Evolutionary conservation across 2,329 filamentous ascomycete genomes (phyloP).

Genomic region (Tolypocladium guangdongense): DNA sequence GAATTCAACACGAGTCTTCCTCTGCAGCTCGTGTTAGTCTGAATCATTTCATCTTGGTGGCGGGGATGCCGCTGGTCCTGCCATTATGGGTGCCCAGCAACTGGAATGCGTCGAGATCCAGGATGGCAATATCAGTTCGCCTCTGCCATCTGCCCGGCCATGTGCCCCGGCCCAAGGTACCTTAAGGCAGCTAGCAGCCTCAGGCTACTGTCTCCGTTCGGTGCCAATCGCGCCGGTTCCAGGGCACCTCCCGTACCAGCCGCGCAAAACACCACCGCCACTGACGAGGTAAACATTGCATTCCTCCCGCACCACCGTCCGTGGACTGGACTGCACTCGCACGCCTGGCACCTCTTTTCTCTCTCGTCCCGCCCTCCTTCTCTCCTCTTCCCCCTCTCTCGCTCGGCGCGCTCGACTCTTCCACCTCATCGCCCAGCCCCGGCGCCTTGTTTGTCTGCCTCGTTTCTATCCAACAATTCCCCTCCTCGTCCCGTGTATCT

Average conservation of each 20-base stretch:
- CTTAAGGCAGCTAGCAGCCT: no score
- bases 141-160: background rate
- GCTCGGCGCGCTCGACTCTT: slow-evolving; percentile 1
- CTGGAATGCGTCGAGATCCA: slow-evolving; percentile 19
- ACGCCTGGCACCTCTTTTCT: background rate
- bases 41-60: background rate
- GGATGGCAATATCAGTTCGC: slow-evolving; percentile 7
- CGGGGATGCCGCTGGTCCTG: background rate
- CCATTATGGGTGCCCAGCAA: background rate
- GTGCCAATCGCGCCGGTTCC: slow-evolving; percentile 3
- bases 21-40: background rate
- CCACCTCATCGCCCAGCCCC: background rate
- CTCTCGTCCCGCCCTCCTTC: slow-evolving; percentile 1
- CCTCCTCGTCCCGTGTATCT: background rate
- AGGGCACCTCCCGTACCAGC: slow-evolving; percentile 13
- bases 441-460: background rate
- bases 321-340: background rate
- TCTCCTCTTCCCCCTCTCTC: slow-evolving; percentile 8
- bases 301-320: slow-evolving; percentile 9
- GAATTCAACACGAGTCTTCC: no score
- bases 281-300: slow-evolving; percentile 17
- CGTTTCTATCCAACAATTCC: background rate
- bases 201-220: background rate
- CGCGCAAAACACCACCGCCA: slow-evolving; percentile 11
- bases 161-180: background rate